Base-by-base conservation (phyloP, 208 protist species). In the Leishmania major region DNA sequence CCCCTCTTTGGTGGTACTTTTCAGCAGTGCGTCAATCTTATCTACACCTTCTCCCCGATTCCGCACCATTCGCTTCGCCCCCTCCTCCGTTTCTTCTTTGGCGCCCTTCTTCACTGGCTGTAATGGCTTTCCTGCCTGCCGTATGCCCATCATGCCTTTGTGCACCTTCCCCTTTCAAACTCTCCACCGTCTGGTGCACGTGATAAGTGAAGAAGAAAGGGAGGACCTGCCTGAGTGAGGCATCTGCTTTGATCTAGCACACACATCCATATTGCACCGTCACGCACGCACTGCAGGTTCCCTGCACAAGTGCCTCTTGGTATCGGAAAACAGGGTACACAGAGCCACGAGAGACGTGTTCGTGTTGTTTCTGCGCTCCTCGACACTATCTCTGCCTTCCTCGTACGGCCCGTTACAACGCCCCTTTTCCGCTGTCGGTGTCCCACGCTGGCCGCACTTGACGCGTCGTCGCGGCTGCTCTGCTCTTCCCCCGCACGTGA, bases 341-440 rank as follows among this genome's bases (percentile, higher is more conserved):
- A 55, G 45, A 6, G 70, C 10, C 55, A 35, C 55, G 5, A 6
- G 25, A 74, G 40, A 35, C 67, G 13, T 15, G 43, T n/a, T 43
- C 51, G 67, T 49, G 25, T 22, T 13, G 22, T 53, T 22, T 53
- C 47, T 17, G 13, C 31, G 25, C 28, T 77, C 73, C 25, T 45
- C 73, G 13, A 17, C 51, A 10, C n/a, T 25, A 43, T 55, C 11
- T n/a, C 35, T 2, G 13, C 11, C 3, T 62, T 62, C 53, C 19
- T 40, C 53, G 47, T 62, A 15, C 13, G 51, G 62, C n/a, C 15
- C 22, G 49, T 22, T 35, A 80, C 75, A 8, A 85, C 81, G 77
- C 59, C 53, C 49, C n/a, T 37, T 37, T 1, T 1, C 35, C 35
- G 35, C 35, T 37, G 35, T 37, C 35, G 35, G 35, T 37, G 35